Base-by-base conservation (phyloP, 495 filamentous ascomycete genomes). In the Penicillium ochrochloron region DNA sequence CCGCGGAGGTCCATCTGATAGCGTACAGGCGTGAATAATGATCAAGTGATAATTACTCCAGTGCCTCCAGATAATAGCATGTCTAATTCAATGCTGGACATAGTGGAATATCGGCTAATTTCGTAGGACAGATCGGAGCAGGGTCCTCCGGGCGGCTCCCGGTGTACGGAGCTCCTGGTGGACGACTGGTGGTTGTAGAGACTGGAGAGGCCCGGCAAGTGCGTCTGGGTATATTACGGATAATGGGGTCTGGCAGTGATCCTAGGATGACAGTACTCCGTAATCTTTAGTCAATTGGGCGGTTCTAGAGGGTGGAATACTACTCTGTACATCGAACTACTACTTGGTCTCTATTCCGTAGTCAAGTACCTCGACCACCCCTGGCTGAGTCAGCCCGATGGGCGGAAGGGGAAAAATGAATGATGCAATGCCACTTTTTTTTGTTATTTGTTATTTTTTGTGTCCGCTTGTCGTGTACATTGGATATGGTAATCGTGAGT, bases 101-200 rank as follows among this genome's bases (percentile, higher is more conserved):
- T 0, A 11, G 25, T 54, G 7, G n/a, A 54, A 11, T 54, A 29
- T 65, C 71, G 71, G 68, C 57, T 69, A 73, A 71, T 71, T 71
- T 57, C 46, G 31, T 56, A 2, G 23, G 35, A 12, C 25, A 53
- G 15, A 23, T 59, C 74, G 74, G 74, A 76, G 70, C 74, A 73
- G 68, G 59, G 74, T 76, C 72, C 72, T 76, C 74, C 74, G 74
- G 61, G 53, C 52, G 69, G 66, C 58, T 68, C 69, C 71, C 71
- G 71, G 71, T 73, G 71, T 71, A 63, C 17, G 41, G 41, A 44
- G 41, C 21, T 23, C 21, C n/a, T 48, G 42, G 42, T 48, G 42
- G 19, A 10, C 25, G 25, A 27, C 25, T 33, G 8, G 8, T 33
- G 31, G 31, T 33, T 33, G 31, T n/a, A 46, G 42, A 23, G 42